Percentiles rank a stretch among this genome's conserved stretches.
phyloP scores from a whole-genome alignment of 148 eudicot species.

The Simmondsia chinensis region DNA sequence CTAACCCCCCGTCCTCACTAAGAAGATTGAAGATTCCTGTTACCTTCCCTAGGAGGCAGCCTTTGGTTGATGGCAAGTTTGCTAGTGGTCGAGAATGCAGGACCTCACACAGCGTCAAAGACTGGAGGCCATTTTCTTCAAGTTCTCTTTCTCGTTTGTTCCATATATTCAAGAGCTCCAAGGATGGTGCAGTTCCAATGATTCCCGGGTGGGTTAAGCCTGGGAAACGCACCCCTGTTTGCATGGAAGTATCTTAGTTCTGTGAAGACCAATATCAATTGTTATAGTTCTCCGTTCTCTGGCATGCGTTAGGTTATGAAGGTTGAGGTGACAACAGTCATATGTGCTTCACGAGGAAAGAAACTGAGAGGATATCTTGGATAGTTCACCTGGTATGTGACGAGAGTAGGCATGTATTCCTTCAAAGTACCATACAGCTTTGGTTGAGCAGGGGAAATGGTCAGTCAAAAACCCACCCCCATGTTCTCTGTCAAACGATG shows the following conservation, averaged over 20 bases:
- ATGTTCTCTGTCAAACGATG: conserved; percentile 83
- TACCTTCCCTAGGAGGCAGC: conserved; percentile 88
- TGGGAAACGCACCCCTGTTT: conserved; percentile 80
- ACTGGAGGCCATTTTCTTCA: conserved; percentile 66
- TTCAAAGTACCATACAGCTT: conserved; percentile 97
- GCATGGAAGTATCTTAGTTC: background rate
- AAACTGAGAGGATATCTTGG: background rate
- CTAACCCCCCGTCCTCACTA: background rate
- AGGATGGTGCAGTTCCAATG: conserved; percentile 91
- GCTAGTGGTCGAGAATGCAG: conserved; percentile 81
- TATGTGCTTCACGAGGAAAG: background rate
- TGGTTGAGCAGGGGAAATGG: conserved; percentile 86
- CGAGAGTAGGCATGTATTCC: conserved; percentile 91
- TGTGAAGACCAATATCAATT: background rate
- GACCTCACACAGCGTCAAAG: conserved; percentile 75
- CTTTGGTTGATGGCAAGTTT: conserved; percentile 75
- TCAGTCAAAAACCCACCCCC: conserved; percentile 93
- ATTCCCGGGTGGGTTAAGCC: conserved; percentile 94
- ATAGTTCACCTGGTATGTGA: conserved; percentile 70
- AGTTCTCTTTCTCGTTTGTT: conserved; percentile 67
- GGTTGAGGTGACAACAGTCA: too few relatives aligned
- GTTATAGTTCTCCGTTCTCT: too few relatives aligned
- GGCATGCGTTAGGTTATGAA: too few relatives aligned
- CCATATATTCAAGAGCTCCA: conserved; percentile 82
- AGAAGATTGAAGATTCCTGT: background rate